Evolutionary conservation across 2,329 filamentous ascomycete species (phyloP).

Genomic region (Phyllosticta citrichinensis): DNA sequence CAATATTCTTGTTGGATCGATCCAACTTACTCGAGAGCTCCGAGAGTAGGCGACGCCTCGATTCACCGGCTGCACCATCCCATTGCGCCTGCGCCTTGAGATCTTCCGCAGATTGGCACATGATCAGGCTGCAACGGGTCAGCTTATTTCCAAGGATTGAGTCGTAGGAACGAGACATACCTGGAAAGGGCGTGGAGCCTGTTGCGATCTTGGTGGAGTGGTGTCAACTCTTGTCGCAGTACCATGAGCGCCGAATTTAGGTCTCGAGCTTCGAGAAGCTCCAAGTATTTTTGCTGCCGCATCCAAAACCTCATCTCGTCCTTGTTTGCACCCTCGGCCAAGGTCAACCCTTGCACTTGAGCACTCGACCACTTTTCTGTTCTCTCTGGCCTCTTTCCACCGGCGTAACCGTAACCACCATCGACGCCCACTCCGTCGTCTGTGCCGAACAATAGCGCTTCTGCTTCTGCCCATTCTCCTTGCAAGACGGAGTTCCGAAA

Average conservation of each 20-base stretch:
- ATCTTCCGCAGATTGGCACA: constrained; percentile 73
- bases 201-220: constrained; percentile 66
- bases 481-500: constrained; percentile 72
- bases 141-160: constrained; percentile 12
- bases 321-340: constrained; percentile 65
- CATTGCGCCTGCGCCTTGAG: constrained; percentile 68
- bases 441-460: constrained; percentile 59
- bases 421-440: constrained; percentile 32
- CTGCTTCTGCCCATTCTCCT: constrained; percentile 78
- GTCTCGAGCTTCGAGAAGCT: constrained; percentile 71
- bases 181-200: constrained; percentile 74
- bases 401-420: constrained; percentile 19
- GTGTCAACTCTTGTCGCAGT: constrained; percentile 79
- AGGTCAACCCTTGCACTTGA: constrained; percentile 49
- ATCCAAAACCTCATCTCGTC: constrained; percentile 79
- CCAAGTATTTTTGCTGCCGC: constrained; percentile 88
- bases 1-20: not conserved
- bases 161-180: constrained; percentile 27
- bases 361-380: constrained; percentile 16
- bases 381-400: constrained; percentile 24
- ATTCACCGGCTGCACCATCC: constrained; percentile 71
- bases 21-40: constrained; percentile 64
- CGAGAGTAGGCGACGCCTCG: constrained; percentile 64
- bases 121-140: constrained; percentile 55
- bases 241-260: constrained; percentile 66